Evolutionary conservation across 2,329 filamentous ascomycete species (phyloP), one percentile per base, ranked within the genome.

Genomic region (Neopestalotiopsis sp.): DNA sequence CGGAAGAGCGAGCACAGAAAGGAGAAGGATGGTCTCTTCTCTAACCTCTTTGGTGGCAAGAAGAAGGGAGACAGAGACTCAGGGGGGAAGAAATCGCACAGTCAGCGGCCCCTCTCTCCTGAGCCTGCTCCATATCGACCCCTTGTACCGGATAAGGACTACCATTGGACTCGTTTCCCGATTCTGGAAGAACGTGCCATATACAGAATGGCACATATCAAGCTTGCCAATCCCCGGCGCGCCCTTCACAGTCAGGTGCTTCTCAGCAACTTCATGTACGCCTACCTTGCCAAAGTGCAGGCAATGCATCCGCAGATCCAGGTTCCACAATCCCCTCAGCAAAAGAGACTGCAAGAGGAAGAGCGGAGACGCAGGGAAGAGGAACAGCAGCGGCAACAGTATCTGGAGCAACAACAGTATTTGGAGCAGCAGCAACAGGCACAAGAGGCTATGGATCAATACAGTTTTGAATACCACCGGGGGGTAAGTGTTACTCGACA

Each of bases 191-290:
- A 99, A 83, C 89, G 96, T 69, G 96, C 96, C 24, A 99, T 99
- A 69, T 99, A 99, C 81, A 90, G 96, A 70, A 97, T 99, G 94
- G 96, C 96, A 20, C 96, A 99, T 79, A 97, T 98, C 82, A 99
- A 99, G 81, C 89, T 99, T 70, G 96, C 96, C n/a, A 98, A 99
- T 78, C 96, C 96, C 49, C 91, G 95, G 59, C 91, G 96, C 68
- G 93, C 95, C 56, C 83, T 99, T 65, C 92, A 97, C 77, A 98
- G 95, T 70, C 96, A 99, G 80, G 96, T 99, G 28, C 85, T 99
- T 69, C 88, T 99, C 73, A 98, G 95, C 82, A 99, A 99, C 80
- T 99, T 99, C 81, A 99, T 99, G 96, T 99, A 99, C 83, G 96
- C 94, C 68, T 99, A 99, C 79, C 88, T 99, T 72, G 96, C 96